Conservation (phyloP, 805 yeast species). For the Candida maesae region DNA sequence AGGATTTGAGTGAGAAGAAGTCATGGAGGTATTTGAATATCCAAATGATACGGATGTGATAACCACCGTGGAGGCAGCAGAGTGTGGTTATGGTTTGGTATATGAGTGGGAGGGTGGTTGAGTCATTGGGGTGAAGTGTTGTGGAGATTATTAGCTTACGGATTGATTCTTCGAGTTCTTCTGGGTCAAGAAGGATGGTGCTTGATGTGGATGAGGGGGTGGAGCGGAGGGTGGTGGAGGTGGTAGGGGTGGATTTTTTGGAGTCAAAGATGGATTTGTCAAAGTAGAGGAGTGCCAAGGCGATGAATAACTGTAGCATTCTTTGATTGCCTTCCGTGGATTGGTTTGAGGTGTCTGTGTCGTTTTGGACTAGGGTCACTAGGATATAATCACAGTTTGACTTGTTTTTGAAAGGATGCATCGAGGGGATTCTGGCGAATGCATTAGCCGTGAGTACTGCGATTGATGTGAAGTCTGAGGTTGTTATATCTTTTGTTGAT, state of each 20-base stretch:
- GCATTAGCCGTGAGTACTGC: not conserved
- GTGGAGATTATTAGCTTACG: slow-evolving; percentile 18
- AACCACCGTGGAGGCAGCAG: slow-evolving; percentile 40
- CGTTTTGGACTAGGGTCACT: not conserved
- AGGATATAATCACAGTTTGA: not conserved
- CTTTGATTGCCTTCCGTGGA: not conserved
- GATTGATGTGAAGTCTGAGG: not conserved
- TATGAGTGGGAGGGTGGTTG: slow-evolving; percentile 32
- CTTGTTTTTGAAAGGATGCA: not conserved
- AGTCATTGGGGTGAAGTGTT: no score
- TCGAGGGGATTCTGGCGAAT: not conserved
- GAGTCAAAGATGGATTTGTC: slow-evolving; percentile 7
- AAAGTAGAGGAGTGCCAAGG: slow-evolving; percentile 7
- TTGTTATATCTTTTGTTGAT: not conserved
- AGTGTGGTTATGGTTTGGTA: slow-evolving; percentile 41
- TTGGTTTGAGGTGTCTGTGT: not conserved
- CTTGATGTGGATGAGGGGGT: not conserved
- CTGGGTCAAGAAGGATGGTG: not conserved
- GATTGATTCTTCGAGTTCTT: slow-evolving; percentile 10
- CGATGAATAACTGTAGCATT: not conserved
- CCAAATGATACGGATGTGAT: slow-evolving; percentile 39
- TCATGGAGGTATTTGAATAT: slow-evolving; percentile 37
- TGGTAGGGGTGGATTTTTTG: not conserved
- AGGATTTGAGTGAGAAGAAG: slow-evolving; percentile 23
- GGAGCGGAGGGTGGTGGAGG: no score